Base-by-base conservation (phyloP, 2,329 filamentous ascomycete genomes). In the Trichoderma gracile region DNA sequence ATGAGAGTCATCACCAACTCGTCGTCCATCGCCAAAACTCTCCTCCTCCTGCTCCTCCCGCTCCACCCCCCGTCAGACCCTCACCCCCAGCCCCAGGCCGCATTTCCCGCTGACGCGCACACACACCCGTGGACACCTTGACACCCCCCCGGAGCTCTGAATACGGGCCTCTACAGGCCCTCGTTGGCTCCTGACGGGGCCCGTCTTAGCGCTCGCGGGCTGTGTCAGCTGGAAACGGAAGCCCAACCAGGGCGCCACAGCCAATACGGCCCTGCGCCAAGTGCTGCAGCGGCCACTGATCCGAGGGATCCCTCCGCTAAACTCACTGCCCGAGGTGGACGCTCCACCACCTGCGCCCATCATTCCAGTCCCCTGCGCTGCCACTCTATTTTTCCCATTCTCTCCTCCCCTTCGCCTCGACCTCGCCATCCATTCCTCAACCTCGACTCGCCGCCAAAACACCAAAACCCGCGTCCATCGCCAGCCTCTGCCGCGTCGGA, bases 401-500 rank as follows among this genome's bases (percentile, higher is more conserved):
- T 49, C 33, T 19, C 21, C 42, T 56, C 33, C n/a, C 19, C 38
- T 49, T 50, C 50, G 30, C 40, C 30, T 15, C 40, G 30, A 19
- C 33, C 45, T 19, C 33, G 10, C 33, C 9, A 1, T 23, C 47
- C 21, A 15, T 43, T 40, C 25, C 61, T 50, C 53, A 42, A 49
- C 33, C 33, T 38, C 33, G n/a, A 15, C 15, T 30, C 42, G 42
- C 30, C 47, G n/a, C 27, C 49, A 25, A 46, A 55, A 55, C 38
- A 30, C 61, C 61, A 63, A 30, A 30, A 57, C 61, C 42, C 61
- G 52, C 61, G 53, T 50, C 61, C 61, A 56, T 63, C 61, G 61
- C 52, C 45, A 38, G 56, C 43, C 25, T 9, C 21, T 25, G 40
- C 17, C 46, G 50, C 61, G 50, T 50, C 45, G 33, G 30, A 42